These are phyloP conservation scores for Phaffia tasmanica DNA, from an alignment of 768 basidiomycete species.

Conservation along the genomic window DNA sequence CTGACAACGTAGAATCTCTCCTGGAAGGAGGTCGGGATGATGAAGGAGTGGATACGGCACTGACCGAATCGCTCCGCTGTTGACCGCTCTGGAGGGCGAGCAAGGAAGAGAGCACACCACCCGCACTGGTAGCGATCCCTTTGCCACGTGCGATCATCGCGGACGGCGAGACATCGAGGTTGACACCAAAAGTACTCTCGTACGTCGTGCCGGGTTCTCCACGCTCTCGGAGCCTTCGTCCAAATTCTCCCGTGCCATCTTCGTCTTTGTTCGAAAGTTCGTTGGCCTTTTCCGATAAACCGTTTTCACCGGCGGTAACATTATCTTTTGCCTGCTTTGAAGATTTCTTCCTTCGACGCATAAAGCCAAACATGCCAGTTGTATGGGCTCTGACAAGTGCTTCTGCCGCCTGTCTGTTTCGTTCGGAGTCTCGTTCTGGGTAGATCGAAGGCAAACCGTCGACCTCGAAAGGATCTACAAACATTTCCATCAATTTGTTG, in stretches of 20 bases:
- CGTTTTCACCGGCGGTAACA: neutral
- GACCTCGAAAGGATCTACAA: constrained; percentile 54
- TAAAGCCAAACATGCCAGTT: constrained; percentile 31
- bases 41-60: neutral
- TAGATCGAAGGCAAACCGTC: constrained; percentile 51
- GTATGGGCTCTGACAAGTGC: constrained; percentile 39
- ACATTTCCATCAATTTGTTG: constrained; percentile 53
- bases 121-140: constrained; percentile 30
- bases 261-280: constrained; percentile 23
- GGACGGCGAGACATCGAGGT: constrained; percentile 13
- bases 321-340: constrained; percentile 1
- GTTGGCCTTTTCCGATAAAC: constrained; percentile 14
- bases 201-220: constrained; percentile 26
- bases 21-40: constrained; percentile 7
- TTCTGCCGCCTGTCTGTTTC: constrained; percentile 27
- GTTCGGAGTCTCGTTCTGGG: constrained; percentile 34
- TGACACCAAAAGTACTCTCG: constrained; percentile 14
- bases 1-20: constrained; percentile 4
- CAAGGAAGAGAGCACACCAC: constrained; percentile 56
- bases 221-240: constrained; percentile 23
- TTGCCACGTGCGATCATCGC: neutral
- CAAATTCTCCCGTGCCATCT: constrained; percentile 28
- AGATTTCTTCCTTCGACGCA: constrained; percentile 31
- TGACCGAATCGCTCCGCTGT: constrained; percentile 34
- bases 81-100: constrained; percentile 44